Evolutionary conservation across 305 asterid genomes (phyloP), one percentile per base, ranked within the genome.

Genomic region (Fraxinus sp.): DNA sequence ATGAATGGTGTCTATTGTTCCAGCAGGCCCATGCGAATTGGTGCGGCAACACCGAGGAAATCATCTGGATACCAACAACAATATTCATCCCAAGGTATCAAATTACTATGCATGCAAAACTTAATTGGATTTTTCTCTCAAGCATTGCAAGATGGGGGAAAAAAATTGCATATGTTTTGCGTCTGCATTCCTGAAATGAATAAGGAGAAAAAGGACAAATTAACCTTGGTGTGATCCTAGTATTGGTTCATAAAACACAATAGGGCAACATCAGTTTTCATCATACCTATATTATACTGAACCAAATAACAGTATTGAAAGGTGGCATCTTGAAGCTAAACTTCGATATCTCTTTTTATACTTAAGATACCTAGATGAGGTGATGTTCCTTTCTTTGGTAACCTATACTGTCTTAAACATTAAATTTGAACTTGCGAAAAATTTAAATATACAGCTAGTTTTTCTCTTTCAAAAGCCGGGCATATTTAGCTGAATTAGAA

Each of bases 1-100:
- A 96, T 96, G 99, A 94, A 92, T 80, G 99, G 99, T 24, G 92
- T 89, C 77, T 91, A 90, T 86, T 94, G 98, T 88, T 93, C 96
- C 28, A 92, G 93, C 85, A 91, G 99, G 95, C 93, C 97, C 70
- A 96, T 96, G 99, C 96, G 98, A 72, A 91, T 94, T 83, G 97
- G 97, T 85, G 94, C 93, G 30, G 98, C 99, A 72, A 94, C 99
- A 0, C 99, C 99, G 5, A 90, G 98, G 90, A 96, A 94, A 84
- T 92, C 97, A 30, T 87, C 97, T 80, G 93, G 95, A 75, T 89
- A 91, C 86, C 97, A 93, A 84, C 98, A 91, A 49, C 97, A 93
- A 66, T 90, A 86, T 89, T 89, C 97, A 35, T 85, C 96, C 35
- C 97, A 78, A 83, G 98, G 98, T 93, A 88, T 33, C 9, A 13